Evolutionary conservation across 257 asterid species (phyloP), one percentile per base, ranked within the genome.

Genomic region (Asclepias syriaca): DNA sequence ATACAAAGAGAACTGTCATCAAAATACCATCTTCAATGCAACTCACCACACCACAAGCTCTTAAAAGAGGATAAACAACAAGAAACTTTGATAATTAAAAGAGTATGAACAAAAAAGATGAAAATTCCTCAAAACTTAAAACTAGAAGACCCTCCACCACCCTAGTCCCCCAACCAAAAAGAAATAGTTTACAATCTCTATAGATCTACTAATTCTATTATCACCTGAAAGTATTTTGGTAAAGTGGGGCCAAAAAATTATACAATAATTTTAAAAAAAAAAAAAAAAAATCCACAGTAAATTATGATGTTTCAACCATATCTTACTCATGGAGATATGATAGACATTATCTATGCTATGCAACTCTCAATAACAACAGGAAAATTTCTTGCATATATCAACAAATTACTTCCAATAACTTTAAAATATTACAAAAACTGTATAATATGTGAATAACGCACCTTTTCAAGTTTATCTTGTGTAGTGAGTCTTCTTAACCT

Each of bases 381-480:
- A 69, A 43, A 48, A 40, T 37, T 21, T 46, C 73, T 18, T 48
- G 70, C 12, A 64, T 66, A 29, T 32, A 68, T 56, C 34, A 22
- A 6, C 27, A 50, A 72, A 18, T 37, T 27, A 40, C 58, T 8
- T 19, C 1, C 8, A 51, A 50, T 21, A 65, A 48, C 37, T 39
- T 32, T 12, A 51, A 49, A 57, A 2, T 19, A 49, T 32, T 48
- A 32, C 68, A 39, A 39, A 22, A 51, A 40, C 5, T 56, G 32
- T n/a, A 9, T n/a, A 43, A 48, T 57, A 64, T 3, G 69, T 21
- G 51, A 64, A 63, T 57, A 61, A 18, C 66, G 51, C 45, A 94
- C 98, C 98, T 91, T 91, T 80, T 89, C 91, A 59, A 93, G 90
- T 81, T 93, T 93, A 78, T 86, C 91, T 81, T 89, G 96, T 55